phyloP scores from a whole-genome alignment of 176 grass and related monocot genomes.

The sorghum (Sorghum bicolor) region Sorghum_bicolor_NCBIv3 NC_012878.2:6487501-6488000 shows the following conservation, averaged over 20 bases:
- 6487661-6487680: background rate
- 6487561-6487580: slow-evolving; percentile 67
- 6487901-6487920: no score
- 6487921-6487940: no score
- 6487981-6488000: no score
- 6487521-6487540: slow-evolving; percentile 78
- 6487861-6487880: background rate
- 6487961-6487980: no score
- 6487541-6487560: slow-evolving; percentile 63
- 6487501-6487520: slow-evolving; percentile 53
- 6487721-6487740: background rate
- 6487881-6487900: no score
- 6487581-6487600: slow-evolving; percentile 59
- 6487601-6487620: slow-evolving; percentile 56
- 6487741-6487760: background rate
- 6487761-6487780: background rate
- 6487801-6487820: background rate
- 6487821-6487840: background rate
- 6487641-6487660: slow-evolving; percentile 9
- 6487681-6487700: background rate
- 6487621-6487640: slow-evolving; percentile 25
- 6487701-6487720: background rate
- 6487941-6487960: no score
- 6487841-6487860: background rate
- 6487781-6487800: background rate